Base-by-base conservation (phyloP, 495 filamentous ascomycete species). In the Neurospora sp. region DNA sequence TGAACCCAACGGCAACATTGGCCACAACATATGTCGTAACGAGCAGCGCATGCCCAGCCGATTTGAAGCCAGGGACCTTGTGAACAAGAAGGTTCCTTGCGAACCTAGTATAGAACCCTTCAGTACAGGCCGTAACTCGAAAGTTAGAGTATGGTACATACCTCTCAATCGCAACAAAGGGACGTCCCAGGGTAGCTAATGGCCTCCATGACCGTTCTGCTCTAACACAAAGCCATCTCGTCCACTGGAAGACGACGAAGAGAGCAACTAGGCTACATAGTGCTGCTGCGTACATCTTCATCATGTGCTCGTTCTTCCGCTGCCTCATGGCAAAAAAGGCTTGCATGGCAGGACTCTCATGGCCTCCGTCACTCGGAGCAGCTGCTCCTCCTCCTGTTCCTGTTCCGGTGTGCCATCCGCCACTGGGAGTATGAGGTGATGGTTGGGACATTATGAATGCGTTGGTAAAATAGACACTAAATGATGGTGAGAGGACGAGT, bases 181-280 rank as follows among this genome's bases (percentile, higher is more conserved):
- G 81, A 17, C 72, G 74, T 9, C 75, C 73, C 15, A 80, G 21
- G 5, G 59, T 24, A 19, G 78, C 71, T 1, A 72, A 48, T 2
- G 72, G 48, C 36, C 74, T 75, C 39, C 69, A 76, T 2, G 78
- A 77, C 21, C 72, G 59, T 66, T 76, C 75, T 13, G 76, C n/a
- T 43, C 73, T 78, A 15, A 76, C 77, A 38, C 75, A 76, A 5
- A 81, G n/a, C 74, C 80, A 79, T 28, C 81, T 80, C 19, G 80
- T 71, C 85, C 84, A 87, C 71, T 87, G 85, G 43, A 82, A 79
- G 45, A 88, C n/a, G 21, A 85, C 81, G 75, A 88, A 88, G 70
- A 88, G 48, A 45, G 77, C 83, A 21, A 88, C 83, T n/a, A 89
- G 81, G 8, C 82, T 82, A 69, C 79, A 80, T 5, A 88, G 77